phyloP scores from a whole-genome alignment of 2,329 filamentous ascomycete genomes.

The Endocalyx cinctus region DNA sequence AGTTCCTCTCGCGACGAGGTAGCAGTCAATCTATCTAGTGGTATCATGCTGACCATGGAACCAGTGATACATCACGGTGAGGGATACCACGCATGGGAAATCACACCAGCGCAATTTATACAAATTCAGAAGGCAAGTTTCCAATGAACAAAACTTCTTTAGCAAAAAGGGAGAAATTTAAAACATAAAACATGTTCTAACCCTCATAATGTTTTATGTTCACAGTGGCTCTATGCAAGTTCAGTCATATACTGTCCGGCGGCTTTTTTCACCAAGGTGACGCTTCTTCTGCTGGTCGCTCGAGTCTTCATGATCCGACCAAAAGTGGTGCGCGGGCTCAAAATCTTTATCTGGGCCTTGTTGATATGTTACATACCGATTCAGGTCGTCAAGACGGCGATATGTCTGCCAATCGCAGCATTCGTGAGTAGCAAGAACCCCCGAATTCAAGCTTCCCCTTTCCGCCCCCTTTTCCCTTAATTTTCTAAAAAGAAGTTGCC shows the following conservation, averaged over 20 bases:
- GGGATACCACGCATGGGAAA: constrained; percentile 19
- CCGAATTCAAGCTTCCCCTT: no score
- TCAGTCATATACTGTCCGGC: constrained; percentile 25
- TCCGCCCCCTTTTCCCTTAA: no score
- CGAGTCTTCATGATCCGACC: constrained; percentile 24
- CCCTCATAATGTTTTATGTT: no score
- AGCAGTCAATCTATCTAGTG: not conserved
- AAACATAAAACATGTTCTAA: no score
- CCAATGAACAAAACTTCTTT: no score
- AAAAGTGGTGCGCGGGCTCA: constrained; percentile 20
- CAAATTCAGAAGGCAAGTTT: constrained; percentile 4
- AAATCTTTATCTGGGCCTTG: constrained; percentile 22
- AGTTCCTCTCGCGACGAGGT: no score
- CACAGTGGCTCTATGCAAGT: constrained; percentile 24
- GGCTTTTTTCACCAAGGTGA: constrained; percentile 27
- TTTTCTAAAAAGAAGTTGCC: no score
- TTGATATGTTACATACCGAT: constrained; percentile 22
- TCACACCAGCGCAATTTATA: constrained; percentile 7
- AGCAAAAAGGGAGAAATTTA: no score
- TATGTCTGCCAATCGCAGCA: constrained; percentile 19
- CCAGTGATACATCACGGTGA: constrained; percentile 18
- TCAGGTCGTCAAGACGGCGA: constrained; percentile 20
- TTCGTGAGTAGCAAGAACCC: no score
- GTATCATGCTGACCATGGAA: not conserved
- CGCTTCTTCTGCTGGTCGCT: constrained; percentile 27